Base-by-base conservation (phyloP, 2,329 filamentous ascomycete species). In the Ambrosiella xylebori region DNA sequence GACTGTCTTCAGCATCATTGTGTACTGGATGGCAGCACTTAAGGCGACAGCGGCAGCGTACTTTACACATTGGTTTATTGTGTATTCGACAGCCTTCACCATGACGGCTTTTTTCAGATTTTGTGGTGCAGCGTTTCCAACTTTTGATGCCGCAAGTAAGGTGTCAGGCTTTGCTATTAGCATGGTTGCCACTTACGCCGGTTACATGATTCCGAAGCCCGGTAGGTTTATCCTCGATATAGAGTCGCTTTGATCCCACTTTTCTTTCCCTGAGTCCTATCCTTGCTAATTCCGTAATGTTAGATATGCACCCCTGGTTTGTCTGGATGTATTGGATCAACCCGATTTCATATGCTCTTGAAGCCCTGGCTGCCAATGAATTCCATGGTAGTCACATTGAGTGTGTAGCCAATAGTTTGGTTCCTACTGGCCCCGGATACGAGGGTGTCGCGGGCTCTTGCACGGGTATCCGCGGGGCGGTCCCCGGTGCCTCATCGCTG, bases 21-120 rank as follows among this genome's bases (percentile, higher is more conserved):
- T 81, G 0, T 85, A 85, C 68, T 85, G 82, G 62, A 82, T 84
- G 80, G 76, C 76, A 12, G 77, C 77, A 0, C 68, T 84, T 27
- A 75, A 73, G 3, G 65, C 66, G 47, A 68, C 71, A 0, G 80
- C 80, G 0, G 71, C 65, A 0, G 68, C 72, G 0, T 85, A 84
- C 69, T 83, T 85, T 64, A 82, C 79, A 0, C 82, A 75, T 63
- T 84, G 77, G 77, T 60, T 78, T 17, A 57, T 80, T 8, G 64
- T 81, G 0, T 69, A 80, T 39, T 65, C 72, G 0, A 72, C 72
- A 0, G 74, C 77, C 0, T 76, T 82, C 65, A 74, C 71, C 39
- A 79, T 83, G 71, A 82, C 79, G 0, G 77, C 77, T 1, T 62
- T 80, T 3, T 82, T 82, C 67, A 70, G 80, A 54, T 70, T 74